These are phyloP conservation scores for Hypoxylon fragiforme DNA, from an alignment of 495 filamentous ascomycete genomes.

Conservation along the genomic window DNA sequence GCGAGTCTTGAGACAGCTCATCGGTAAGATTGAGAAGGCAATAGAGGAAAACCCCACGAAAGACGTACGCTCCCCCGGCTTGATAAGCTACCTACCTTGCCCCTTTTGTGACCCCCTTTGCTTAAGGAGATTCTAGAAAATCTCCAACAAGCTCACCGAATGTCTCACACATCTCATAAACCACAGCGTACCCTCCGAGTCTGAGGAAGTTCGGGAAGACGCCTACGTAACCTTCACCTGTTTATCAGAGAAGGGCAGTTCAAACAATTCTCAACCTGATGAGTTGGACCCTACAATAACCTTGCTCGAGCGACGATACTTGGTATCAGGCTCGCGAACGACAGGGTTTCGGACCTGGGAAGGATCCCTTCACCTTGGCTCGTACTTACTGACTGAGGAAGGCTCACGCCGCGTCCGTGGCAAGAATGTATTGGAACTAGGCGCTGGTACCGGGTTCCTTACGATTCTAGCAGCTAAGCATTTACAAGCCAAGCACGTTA, in stretches of 20 bases:
- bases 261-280: constrained; percentile 8
- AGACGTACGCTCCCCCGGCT: constrained; percentile 76
- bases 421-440: constrained; percentile 73
- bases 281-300: constrained; percentile 44
- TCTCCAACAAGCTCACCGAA: constrained; percentile 65
- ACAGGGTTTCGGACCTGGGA: constrained; percentile 88
- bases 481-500: constrained; percentile 61
- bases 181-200: constrained; percentile 56
- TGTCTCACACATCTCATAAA: constrained; percentile 58
- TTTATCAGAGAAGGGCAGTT: constrained; percentile 20
- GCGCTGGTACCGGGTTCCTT: constrained; percentile 78
- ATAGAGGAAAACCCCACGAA: constrained; percentile 68
- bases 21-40: constrained; percentile 61
- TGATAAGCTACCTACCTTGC: too few species aligned
- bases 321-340: constrained; percentile 70
- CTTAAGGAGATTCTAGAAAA: constrained; percentile 53
- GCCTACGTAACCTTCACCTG: constrained; percentile 69
- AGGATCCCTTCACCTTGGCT: constrained; percentile 72
- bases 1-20: constrained; percentile 66
- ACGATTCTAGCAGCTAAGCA: constrained; percentile 72
- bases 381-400: constrained; percentile 54
- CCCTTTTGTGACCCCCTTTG: neutral
- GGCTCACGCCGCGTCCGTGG: constrained; percentile 46
- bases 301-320: constrained; percentile 65
- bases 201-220: constrained; percentile 61